Percentiles rank a stretch among this genome's conserved stretches.
Evolutionary conservation across 2,329 filamentous ascomycete genomes (phyloP).

Genomic region (Phaeosphaeria sp.): DNA sequence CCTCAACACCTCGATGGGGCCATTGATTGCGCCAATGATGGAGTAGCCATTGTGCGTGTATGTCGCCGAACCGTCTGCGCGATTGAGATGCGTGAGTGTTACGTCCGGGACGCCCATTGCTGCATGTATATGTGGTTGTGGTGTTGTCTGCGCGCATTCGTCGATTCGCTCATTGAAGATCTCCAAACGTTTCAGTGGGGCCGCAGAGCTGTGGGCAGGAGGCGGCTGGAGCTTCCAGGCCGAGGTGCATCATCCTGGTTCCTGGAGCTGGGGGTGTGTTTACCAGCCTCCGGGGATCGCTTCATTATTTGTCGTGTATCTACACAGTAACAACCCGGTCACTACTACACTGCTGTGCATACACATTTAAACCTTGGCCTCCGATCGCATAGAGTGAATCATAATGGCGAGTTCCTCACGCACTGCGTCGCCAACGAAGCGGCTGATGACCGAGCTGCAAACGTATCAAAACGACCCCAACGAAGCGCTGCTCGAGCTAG

Average conservation of each 20-base stretch:
- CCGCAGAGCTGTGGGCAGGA: constrained; percentile 19
- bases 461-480: constrained; percentile 63
- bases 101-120: constrained; percentile 40
- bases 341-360: neutral
- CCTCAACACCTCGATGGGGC: constrained; percentile 86
- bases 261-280: constrained; percentile 12
- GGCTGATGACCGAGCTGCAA: constrained; percentile 67
- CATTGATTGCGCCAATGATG: constrained; percentile 86
- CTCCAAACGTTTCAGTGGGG: constrained; percentile 32
- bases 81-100: constrained; percentile 60
- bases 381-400: neutral
- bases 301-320: neutral
- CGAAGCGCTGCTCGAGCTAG: constrained; percentile 62
- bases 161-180: neutral
- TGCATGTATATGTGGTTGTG: neutral
- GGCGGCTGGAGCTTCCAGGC: constrained; percentile 25
- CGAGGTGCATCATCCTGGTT: constrained; percentile 26
- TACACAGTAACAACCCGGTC: neutral
- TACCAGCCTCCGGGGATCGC: constrained; percentile 7
- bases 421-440: constrained; percentile 57
- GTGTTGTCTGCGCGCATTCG: neutral
- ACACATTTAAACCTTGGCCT: neutral
- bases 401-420: constrained; percentile 44
- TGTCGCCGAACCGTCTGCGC: constrained; percentile 80
- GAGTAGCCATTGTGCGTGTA: constrained; percentile 79